Evolutionary conservation across 345 rosid genomes (phyloP).

Genomic region (Trapa bicornis): DNA sequence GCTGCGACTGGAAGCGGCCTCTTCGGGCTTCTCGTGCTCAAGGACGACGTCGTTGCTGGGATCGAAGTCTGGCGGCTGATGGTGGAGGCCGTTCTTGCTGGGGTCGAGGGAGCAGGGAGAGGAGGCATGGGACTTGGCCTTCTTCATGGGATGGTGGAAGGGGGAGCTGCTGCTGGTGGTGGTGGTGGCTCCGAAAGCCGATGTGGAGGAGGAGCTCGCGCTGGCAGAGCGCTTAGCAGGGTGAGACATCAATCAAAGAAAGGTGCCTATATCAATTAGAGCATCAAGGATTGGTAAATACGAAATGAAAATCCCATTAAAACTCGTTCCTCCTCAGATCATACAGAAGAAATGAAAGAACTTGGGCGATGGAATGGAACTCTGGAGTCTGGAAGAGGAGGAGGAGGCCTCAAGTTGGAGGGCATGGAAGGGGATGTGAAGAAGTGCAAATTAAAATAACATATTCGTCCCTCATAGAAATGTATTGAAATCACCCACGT

Average conservation of each 20-base stretch:
- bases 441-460: too few relatives aligned
- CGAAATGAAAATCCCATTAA: too few relatives aligned
- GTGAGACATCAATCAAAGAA: slow-evolving; percentile 67
- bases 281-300: slow-evolving; percentile 11
- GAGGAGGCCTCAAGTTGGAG: too few relatives aligned
- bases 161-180: slow-evolving; percentile 5
- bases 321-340: too few relatives aligned
- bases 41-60: slow-evolving; percentile 28
- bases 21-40: slow-evolving; percentile 52
- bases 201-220: slow-evolving; percentile 15
- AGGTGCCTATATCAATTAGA: slow-evolving; percentile 11
- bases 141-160: slow-evolving; percentile 42
- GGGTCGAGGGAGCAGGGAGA: slow-evolving; percentile 30
- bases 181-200: slow-evolving; percentile 15
- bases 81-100: slow-evolving; percentile 47
- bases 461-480: too few relatives aligned
- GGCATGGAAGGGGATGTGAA: too few relatives aligned
- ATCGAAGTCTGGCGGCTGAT: slow-evolving; percentile 20
- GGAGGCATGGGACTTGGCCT: slow-evolving; percentile 54
- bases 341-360: too few relatives aligned
- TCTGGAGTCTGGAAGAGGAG: too few relatives aligned
- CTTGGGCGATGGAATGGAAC: too few relatives aligned
- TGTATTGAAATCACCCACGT: too few relatives aligned
- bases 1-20: slow-evolving; percentile 15
- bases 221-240: slow-evolving; percentile 68